phyloP scores from a whole-genome alignment of 2,329 filamentous ascomycete species.

The Calonectria hongkongensis region DNA sequence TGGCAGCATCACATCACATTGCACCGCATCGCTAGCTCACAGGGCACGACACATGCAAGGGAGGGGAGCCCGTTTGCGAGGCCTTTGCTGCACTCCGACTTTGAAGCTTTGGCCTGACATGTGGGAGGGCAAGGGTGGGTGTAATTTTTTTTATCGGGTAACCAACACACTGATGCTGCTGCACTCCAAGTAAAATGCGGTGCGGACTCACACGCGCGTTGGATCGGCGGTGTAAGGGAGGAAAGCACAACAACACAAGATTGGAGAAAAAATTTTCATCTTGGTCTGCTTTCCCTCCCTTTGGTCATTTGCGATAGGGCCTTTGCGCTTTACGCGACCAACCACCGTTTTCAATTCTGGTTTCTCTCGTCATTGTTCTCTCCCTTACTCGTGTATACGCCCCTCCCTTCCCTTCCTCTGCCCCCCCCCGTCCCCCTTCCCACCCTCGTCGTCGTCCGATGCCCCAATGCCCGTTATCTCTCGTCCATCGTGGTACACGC shows the following conservation, averaged over 20 bases:
- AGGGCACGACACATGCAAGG: neutral
- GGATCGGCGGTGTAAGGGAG: conserved; percentile 26
- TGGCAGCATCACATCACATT: no score
- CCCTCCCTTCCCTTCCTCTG: neutral
- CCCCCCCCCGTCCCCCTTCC: no score
- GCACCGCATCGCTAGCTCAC: no score
- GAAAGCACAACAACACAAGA: neutral
- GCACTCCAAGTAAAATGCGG: neutral
- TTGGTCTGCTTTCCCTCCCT: neutral
- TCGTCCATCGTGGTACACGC: neutral
- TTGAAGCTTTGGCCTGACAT: conserved; percentile 23
- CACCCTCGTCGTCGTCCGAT: neutral
- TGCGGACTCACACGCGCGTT: neutral
- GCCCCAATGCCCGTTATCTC: neutral
- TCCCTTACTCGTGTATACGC: neutral
- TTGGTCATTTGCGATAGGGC: neutral
- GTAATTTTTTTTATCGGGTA: neutral
- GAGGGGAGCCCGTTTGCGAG: neutral
- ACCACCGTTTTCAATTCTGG: neutral
- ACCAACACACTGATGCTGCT: no score
- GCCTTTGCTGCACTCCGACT: conserved; percentile 20
- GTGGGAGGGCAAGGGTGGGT: conserved; percentile 7
- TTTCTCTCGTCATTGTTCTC: neutral
- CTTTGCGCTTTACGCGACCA: neutral
- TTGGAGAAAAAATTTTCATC: neutral